Conservation (phyloP, 208 protist species). For the Sergeia podlipaevii region DNA sequence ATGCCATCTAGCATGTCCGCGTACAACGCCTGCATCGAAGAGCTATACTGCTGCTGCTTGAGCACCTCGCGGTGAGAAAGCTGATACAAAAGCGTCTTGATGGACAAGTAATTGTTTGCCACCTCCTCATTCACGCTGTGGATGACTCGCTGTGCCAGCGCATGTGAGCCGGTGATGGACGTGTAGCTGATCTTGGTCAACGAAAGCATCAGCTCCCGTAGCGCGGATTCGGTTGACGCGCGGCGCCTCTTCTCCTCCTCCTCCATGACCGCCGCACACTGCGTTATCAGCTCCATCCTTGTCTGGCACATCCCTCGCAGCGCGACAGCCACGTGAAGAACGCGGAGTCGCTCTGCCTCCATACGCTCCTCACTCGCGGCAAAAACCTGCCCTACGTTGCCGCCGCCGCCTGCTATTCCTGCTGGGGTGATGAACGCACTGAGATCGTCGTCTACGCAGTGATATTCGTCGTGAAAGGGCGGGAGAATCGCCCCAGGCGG, state of each 20-base stretch:
- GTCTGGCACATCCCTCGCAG: conserved; percentile 22
- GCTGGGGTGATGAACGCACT: conserved; percentile 11
- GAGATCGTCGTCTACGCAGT: conserved; percentile 3
- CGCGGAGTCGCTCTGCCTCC: conserved; percentile 42
- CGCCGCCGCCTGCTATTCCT: conserved; percentile 7
- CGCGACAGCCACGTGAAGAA: conserved; percentile 34
- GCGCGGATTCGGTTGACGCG: conserved; percentile 23
- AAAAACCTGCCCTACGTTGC: conserved; percentile 13
- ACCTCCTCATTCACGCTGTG: conserved; percentile 68
- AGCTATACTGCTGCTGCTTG: conserved; percentile 53
- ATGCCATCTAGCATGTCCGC: conserved; percentile 36
- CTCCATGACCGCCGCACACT: conserved; percentile 30
- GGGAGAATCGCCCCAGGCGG: conserved; percentile 24
- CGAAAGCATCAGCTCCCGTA: conserved; percentile 53
- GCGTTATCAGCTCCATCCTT: conserved; percentile 33
- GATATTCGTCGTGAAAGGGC: conserved; percentile 26
- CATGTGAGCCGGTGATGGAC: conserved; percentile 69
- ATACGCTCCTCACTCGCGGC: conserved; percentile 32
- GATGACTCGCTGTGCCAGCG: conserved; percentile 76
- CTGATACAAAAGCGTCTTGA: conserved; percentile 47
- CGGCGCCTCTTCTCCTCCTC: conserved; percentile 44
- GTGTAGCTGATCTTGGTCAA: conserved; percentile 70
- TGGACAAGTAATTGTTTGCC: conserved; percentile 44
- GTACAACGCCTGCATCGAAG: conserved; percentile 40
- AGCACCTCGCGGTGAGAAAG: conserved; percentile 66